phyloP scores from a whole-genome alignment of 2,329 filamentous ascomycete species.

The Fusarium sp. region DNA sequence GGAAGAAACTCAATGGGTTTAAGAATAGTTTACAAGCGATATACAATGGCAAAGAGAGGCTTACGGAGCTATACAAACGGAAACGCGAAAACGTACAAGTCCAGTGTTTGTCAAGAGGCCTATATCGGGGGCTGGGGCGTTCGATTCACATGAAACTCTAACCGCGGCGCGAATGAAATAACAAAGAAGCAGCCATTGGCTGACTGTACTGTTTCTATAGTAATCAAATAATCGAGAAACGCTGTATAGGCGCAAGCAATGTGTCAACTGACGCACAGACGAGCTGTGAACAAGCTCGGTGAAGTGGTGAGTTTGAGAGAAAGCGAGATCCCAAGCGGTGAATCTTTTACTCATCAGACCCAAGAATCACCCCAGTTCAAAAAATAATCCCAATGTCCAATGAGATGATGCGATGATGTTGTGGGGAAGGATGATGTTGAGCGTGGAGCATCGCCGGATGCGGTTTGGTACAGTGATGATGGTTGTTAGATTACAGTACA shows the following conservation, averaged over 20 bases:
- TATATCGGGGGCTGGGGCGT: conserved; percentile 3
- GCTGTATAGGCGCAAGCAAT: conserved; percentile 6
- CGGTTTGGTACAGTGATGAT: conserved; percentile 30
- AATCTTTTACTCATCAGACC: conserved; percentile 24
- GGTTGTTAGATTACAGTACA: background rate
- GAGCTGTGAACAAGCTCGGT: background rate
- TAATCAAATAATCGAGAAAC: conserved; percentile 4
- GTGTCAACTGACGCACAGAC: conserved; percentile 16
- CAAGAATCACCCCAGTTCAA: conserved; percentile 14
- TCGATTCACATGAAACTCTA: conserved; percentile 34
- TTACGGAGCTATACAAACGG: background rate
- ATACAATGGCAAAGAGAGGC: background rate
- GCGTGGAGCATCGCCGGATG: conserved; percentile 39
- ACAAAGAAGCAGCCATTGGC: conserved; percentile 26
- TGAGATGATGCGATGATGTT: conserved; percentile 17
- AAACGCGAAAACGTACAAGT: conserved; percentile 28
- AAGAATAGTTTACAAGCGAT: background rate
- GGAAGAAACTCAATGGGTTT: background rate
- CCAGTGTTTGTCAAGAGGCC: conserved; percentile 21
- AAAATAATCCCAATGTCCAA: conserved; percentile 25
- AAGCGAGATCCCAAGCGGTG: conserved; percentile 28
- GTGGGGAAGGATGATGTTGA: conserved; percentile 34
- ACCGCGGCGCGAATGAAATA: conserved; percentile 16
- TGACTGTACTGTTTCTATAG: conserved; percentile 6
- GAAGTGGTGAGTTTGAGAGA: conserved; percentile 15